A percentile compares a stretch with the other conserved stretches of the same genome.
phyloP scores from a whole-genome alignment of 805 yeast genomes.

The Saccharomycopsis sp. region DNA sequence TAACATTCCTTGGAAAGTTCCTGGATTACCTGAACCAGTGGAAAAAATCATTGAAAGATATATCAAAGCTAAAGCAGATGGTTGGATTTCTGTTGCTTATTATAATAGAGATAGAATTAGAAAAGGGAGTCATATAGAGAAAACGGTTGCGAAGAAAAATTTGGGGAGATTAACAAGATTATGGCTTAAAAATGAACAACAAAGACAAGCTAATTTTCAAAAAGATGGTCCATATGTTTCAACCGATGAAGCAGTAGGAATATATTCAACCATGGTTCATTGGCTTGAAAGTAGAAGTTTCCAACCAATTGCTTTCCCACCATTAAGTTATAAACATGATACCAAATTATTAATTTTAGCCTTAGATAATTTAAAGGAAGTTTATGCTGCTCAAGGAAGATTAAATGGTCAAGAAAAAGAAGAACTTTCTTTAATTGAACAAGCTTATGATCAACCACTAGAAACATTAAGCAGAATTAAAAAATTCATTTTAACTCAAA shows the following conservation, averaged over 20 bases:
- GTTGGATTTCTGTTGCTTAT: constrained; percentile 92
- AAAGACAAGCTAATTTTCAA: constrained; percentile 68
- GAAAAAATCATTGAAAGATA: constrained; percentile 80
- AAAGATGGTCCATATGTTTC: constrained; percentile 81
- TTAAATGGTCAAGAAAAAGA: constrained; percentile 83
- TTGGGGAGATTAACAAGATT: constrained; percentile 83
- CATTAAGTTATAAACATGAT: constrained; percentile 83
- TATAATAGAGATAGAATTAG: constrained; percentile 81
- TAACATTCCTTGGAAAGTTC: constrained; percentile 95
- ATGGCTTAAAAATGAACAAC: constrained; percentile 90
- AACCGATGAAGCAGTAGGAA: constrained; percentile 79
- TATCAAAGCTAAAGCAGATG: constrained; percentile 91
- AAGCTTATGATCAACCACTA: constrained; percentile 95
- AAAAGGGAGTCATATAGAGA: constrained; percentile 87
- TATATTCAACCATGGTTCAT: constrained; percentile 78
- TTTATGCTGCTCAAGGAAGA: constrained; percentile 63
- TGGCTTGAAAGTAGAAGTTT: constrained; percentile 85
- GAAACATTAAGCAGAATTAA: constrained; percentile 82
- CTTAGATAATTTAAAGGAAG: constrained; percentile 75
- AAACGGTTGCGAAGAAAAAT: constrained; percentile 88
- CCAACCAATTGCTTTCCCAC: constrained; percentile 89
- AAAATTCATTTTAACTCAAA: constrained; percentile 69
- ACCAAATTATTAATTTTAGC: constrained; percentile 86
- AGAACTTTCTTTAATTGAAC: constrained; percentile 86
- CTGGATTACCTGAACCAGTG: constrained; percentile 89